phyloP scores from a whole-genome alignment of 2,329 filamentous ascomycete species.

The Coniochaeta hoffmannii region DNA sequence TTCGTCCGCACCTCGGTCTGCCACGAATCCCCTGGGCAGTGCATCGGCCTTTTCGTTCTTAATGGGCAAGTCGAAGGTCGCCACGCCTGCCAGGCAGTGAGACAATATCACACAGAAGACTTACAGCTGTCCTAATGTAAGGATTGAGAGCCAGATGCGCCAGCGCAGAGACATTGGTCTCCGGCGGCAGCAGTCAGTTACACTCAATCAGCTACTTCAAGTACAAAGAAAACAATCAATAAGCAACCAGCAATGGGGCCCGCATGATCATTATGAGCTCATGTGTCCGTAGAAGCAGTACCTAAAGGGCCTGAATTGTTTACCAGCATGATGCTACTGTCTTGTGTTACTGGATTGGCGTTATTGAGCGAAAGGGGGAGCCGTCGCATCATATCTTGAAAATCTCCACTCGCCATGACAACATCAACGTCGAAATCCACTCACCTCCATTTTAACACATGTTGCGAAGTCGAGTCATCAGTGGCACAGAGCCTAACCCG shows the following conservation, averaged over 20 bases:
- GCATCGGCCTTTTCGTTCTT: conserved; percentile 65
- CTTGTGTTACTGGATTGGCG: too few relatives aligned
- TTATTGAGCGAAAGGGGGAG: too few relatives aligned
- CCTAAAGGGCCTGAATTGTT: too few relatives aligned
- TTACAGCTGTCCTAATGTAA: neutral
- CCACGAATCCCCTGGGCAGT: conserved; percentile 80
- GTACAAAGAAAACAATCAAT: neutral
- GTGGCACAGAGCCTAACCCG: too few relatives aligned
- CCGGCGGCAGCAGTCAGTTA: neutral
- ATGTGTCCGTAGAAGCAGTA: too few relatives aligned
- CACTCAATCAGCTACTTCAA: neutral
- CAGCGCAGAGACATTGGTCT: neutral
- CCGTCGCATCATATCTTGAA: neutral
- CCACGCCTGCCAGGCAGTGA: neutral
- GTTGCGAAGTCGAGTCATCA: neutral
- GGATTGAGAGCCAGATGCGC: neutral
- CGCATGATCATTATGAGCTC: too few relatives aligned
- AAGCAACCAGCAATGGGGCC: too few relatives aligned
- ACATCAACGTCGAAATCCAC: neutral
- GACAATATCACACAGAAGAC: neutral
- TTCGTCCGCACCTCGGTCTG: conserved; percentile 44
- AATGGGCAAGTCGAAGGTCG: neutral
- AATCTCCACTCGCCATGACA: neutral
- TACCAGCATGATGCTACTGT: too few relatives aligned
- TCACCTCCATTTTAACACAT: neutral